A percentile compares a stretch with the other conserved stretches of the same genome.
phyloP scores from a whole-genome alignment of 2,329 filamentous ascomycete genomes.

The Alternaria atra region DNA sequence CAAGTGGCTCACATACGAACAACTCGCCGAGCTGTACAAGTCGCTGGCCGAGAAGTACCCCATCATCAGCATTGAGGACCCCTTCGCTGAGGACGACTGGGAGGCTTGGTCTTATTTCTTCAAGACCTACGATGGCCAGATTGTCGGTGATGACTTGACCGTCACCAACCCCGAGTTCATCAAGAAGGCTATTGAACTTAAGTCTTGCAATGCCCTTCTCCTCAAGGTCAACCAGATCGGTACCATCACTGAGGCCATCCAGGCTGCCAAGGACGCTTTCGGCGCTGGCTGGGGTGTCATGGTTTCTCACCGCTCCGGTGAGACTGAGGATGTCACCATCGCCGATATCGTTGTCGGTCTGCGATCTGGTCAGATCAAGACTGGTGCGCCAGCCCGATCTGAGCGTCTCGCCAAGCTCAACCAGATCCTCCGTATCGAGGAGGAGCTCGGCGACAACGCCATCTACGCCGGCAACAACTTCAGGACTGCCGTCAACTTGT shows the following conservation, averaged over 20 bases:
- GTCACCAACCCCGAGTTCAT: conserved; percentile 99
- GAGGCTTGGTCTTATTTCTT: conserved; percentile 99
- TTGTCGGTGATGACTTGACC: conserved; percentile 97
- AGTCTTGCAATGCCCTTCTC: conserved; percentile 97
- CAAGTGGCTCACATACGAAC: conserved; percentile 99
- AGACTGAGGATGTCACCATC: conserved; percentile 99
- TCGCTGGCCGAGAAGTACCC: conserved; percentile 92
- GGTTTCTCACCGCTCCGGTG: conserved; percentile 98
- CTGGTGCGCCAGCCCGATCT: conserved; percentile 76
- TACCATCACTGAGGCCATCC: conserved; percentile 97
- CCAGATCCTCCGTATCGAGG: conserved; percentile 99
- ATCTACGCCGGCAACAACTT: conserved; percentile 93
- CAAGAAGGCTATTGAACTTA: conserved; percentile 99
- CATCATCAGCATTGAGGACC: conserved; percentile 98
- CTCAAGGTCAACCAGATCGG: conserved; percentile 99
- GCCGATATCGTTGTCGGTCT: conserved; percentile 97
- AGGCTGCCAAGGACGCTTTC: conserved; percentile 98
- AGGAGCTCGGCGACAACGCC: conserved; percentile 87
- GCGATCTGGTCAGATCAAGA: conserved; percentile 87
- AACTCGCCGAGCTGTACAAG: conserved; percentile 92
- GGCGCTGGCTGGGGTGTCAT: conserved; percentile 96
- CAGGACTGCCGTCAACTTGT: conserved; percentile 85
- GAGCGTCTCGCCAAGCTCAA: conserved; percentile 99
- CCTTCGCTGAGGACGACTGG: conserved; percentile 99
- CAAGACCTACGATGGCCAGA: conserved; percentile 98